Evolutionary conservation across 208 protist species (phyloP), one percentile per base, ranked within the genome.

Genomic region (Wallacemonas collosoma): DNA sequence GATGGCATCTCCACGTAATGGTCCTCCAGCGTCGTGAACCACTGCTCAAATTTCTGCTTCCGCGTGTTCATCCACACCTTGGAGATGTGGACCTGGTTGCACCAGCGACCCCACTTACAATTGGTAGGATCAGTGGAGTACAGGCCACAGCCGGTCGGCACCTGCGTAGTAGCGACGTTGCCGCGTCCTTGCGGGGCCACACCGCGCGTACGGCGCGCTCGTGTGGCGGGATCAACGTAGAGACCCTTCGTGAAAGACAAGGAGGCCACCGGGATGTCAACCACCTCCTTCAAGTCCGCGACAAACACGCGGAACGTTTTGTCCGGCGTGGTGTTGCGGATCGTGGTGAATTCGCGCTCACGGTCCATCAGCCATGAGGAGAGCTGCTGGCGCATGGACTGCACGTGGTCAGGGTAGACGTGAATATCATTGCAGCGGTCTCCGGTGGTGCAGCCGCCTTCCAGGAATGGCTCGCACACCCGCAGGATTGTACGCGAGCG

Each of bases 91-190:
- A 91, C 87, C 75, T 95, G 90, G 75, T 95, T 95, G 70, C 90
- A 95, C 90, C 90, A 95, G n/a, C 86, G 80, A 17, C 82, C 86
- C 87, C 90, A 95, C 76, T 91, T 93, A 73, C 90, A 95, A 56
- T 85, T 79, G 26, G 73, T 53, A n/a, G 90, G 85, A 71, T 91
- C 86, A 4, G 68, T 72, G n/a, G 86, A 75, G 83, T 90, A 93
- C 17, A 95, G 80, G 38, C 90, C 90, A 72, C 90, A 95, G 68
- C 81, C 86, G 47, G 87, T 95, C 11, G 90, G 90, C 50, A 88
- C 81, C 71, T 94, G 89, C 57, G 81, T 83, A 17, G 79, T 75
- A 40, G 82, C 77, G 57, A 80, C 81, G 71, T 79, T 71, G 65
- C 88, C 80, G 64, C 60, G 60, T 8, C 60, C 60, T n/a, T 63